Conservation (phyloP, 2,329 filamentous ascomycete genomes). For the Cytospora schulzeri region DNA sequence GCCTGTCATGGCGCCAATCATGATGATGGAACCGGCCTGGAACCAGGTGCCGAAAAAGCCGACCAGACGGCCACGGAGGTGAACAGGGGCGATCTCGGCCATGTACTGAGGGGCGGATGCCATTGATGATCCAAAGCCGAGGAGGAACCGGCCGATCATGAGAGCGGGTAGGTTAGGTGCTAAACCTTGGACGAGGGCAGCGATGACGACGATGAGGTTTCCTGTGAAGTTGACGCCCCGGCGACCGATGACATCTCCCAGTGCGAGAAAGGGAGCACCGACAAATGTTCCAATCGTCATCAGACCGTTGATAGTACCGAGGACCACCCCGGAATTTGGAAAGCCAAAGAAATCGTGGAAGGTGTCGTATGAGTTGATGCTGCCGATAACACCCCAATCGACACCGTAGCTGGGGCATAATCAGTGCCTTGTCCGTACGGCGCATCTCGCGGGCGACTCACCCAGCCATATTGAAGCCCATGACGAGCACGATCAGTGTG, state of each 20-base stretch:
- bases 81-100: constrained; percentile 35
- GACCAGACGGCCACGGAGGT: constrained; percentile 46
- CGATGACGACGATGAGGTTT: constrained; percentile 47
- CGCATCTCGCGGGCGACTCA: neutral
- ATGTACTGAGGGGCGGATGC: constrained; percentile 36
- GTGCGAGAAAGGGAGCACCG: constrained; percentile 51
- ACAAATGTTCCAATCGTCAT: constrained; percentile 50
- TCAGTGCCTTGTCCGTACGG: neutral
- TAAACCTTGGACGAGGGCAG: constrained; percentile 52
- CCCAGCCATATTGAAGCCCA: constrained; percentile 50
- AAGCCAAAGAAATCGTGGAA: constrained; percentile 50
- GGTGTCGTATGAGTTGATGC: constrained; percentile 45
- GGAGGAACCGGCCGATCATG: constrained; percentile 41
- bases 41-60: constrained; percentile 51
- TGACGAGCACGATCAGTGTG: constrained; percentile 46
- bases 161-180: constrained; percentile 38
- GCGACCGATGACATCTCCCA: constrained; percentile 54
- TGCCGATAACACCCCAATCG: constrained; percentile 52
- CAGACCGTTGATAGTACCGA: constrained; percentile 48
- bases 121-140: constrained; percentile 38
- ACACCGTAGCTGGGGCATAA: constrained; percentile 41
- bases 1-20: constrained; percentile 47
- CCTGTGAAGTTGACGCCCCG: constrained; percentile 51
- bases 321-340: constrained; percentile 41
- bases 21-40: constrained; percentile 46